A percentile compares a stretch with the other conserved stretches of the same genome.
Conservation (phyloP, 208 protist species). For the Crithidia expoeki region DNA sequence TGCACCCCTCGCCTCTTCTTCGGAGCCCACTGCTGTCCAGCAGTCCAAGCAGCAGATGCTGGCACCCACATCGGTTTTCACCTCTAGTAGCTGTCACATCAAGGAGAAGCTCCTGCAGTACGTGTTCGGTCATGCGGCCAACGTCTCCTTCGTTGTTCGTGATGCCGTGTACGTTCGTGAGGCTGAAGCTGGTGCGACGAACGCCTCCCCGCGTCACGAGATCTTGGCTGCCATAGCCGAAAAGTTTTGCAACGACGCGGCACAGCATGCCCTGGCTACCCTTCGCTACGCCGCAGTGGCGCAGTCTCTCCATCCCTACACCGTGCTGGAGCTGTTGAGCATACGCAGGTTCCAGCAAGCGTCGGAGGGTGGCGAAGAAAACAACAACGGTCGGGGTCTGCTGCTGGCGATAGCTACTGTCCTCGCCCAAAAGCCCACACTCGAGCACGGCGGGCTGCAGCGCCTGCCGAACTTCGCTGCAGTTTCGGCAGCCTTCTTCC, state of each 20-base stretch:
- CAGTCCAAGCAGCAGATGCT: slow-evolving; percentile 3
- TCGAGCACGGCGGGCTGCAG: slow-evolving; percentile 49
- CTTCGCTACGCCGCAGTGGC: slow-evolving; percentile 66
- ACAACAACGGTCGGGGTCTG: slow-evolving; percentile 17
- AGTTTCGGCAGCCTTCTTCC: slow-evolving; percentile 32
- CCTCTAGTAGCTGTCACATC: slow-evolving; percentile 1
- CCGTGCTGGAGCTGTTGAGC: slow-evolving; percentile 45
- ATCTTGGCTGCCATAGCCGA: slow-evolving; percentile 21
- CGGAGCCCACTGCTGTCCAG: neutral
- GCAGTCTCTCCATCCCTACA: slow-evolving; percentile 72
- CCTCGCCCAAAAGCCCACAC: slow-evolving; percentile 47
- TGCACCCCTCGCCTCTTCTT: neutral
- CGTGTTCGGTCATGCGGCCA: neutral
- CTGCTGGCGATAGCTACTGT: slow-evolving; percentile 42
- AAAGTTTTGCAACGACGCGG: slow-evolving; percentile 7
- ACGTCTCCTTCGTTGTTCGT: slow-evolving; percentile 21
- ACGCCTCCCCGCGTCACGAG: slow-evolving; percentile 6
- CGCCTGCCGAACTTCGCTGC: slow-evolving; percentile 31
- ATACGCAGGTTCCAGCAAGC: neutral
- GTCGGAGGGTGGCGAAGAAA: neutral
- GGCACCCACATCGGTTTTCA: neutral
- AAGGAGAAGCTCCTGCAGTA: slow-evolving; percentile 25
- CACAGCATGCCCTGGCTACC: slow-evolving; percentile 25
- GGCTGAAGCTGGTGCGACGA: neutral
- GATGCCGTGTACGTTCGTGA: slow-evolving; percentile 36